A percentile compares a stretch with the other conserved stretches of the same genome.
Evolutionary conservation across 2,329 filamentous ascomycete genomes (phyloP).

Genomic region (Fusarium solani-melongenae): DNA sequence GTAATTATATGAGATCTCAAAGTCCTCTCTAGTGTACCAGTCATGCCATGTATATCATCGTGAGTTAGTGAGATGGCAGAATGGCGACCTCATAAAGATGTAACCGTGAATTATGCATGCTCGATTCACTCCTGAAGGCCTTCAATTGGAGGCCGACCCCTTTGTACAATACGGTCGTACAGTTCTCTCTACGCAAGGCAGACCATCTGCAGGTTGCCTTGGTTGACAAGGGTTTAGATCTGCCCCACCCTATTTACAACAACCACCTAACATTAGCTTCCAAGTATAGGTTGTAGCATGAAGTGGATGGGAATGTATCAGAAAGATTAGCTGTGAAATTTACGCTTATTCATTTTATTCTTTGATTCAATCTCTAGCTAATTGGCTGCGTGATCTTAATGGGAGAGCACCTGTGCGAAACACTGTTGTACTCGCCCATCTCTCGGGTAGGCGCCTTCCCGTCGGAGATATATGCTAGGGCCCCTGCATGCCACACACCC

Average conservation of each 20-base stretch:
- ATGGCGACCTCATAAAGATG: background rate
- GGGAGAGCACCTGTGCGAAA: background rate
- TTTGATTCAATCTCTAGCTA: background rate
- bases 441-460: background rate
- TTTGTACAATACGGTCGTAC: background rate
- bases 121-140: background rate
- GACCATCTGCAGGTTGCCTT: conserved; percentile 6
- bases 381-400: background rate
- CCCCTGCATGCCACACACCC: background rate
- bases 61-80: background rate
- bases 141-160: background rate
- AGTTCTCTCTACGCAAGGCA: background rate
- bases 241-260: too few relatives aligned
- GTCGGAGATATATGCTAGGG: background rate
- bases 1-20: background rate
- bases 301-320: background rate
- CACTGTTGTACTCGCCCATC: background rate
- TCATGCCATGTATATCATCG: background rate
- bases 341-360: background rate
- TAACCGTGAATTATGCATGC: background rate
- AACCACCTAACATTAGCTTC: too few relatives aligned
- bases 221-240: background rate
- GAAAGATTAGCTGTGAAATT: background rate
- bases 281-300: background rate
- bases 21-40: background rate